These are phyloP conservation scores for Basidioascus undulatus DNA, from an alignment of 768 basidiomycete genomes.

Conservation along the genomic window DNA sequence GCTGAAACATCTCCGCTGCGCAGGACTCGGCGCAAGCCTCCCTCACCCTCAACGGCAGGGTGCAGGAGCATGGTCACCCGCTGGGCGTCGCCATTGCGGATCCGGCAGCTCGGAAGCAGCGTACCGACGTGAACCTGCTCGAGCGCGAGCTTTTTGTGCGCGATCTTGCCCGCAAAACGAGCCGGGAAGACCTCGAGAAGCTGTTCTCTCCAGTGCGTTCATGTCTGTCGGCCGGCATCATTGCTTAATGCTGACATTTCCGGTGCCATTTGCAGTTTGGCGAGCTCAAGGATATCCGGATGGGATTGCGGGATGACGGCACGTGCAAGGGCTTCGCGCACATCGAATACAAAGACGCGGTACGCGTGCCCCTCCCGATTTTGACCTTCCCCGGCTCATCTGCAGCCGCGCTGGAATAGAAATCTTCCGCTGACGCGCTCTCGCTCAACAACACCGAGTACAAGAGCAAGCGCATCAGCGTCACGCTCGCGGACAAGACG, in stretches of 20 bases:
- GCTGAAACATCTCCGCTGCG: not conserved
- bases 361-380: conserved; percentile 13
- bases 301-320: conserved; percentile 46
- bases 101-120: conserved; percentile 63
- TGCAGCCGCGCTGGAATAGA: too few species aligned
- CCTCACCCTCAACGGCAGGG: conserved; percentile 50
- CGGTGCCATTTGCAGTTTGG: conserved; percentile 37
- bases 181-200: conserved; percentile 47
- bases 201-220: conserved; percentile 47
- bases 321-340: conserved; percentile 70
- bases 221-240: not conserved
- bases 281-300: conserved; percentile 49
- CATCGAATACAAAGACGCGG: conserved; percentile 68
- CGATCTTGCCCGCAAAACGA: conserved; percentile 54
- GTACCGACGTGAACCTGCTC: conserved; percentile 69
- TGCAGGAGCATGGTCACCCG: conserved; percentile 35
- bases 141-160: conserved; percentile 71
- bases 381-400: not conserved
- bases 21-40: conserved; percentile 40
- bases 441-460: conserved; percentile 65
- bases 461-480: conserved; percentile 70
- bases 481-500: conserved; percentile 45
- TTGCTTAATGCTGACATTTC: not conserved
- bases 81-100: conserved; percentile 71
- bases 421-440: conserved; percentile 43